A percentile compares a stretch with the other conserved stretches of the same genome.
Evolutionary conservation across 371 early-diverging fungal genomes (phyloP).

Genomic region (Syncephalis plumigaleata): DNA sequence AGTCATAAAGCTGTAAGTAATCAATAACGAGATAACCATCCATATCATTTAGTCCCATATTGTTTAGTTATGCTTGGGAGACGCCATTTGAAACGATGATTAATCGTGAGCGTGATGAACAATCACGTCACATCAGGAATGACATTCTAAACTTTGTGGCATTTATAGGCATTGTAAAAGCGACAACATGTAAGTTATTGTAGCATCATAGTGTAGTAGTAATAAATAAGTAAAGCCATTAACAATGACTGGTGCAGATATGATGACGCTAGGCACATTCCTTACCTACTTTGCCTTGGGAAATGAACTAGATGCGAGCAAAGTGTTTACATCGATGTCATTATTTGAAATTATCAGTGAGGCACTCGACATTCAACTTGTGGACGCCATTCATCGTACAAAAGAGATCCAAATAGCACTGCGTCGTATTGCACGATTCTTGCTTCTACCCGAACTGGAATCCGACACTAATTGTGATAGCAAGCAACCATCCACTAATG

Average conservation of each 20-base stretch:
- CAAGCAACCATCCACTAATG: too few relatives aligned
- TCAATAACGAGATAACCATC: too few relatives aligned
- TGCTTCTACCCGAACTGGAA: slow-evolving; percentile 28
- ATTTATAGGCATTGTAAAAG: too few relatives aligned
- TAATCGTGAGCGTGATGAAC: slow-evolving; percentile 35
- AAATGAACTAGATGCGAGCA: slow-evolving; percentile 11
- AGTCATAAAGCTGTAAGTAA: too few relatives aligned
- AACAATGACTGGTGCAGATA: too few relatives aligned
- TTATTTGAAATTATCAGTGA: slow-evolving; percentile 20
- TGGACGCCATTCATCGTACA: slow-evolving; percentile 22
- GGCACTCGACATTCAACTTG: slow-evolving; percentile 34
- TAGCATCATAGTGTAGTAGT: too few relatives aligned
- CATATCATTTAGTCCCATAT: too few relatives aligned
- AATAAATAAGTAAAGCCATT: too few relatives aligned
- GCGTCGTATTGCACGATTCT: slow-evolving; percentile 23
- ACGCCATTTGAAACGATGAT: slow-evolving; percentile 22
- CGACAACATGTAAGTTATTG: too few relatives aligned
- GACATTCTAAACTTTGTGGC: too few relatives aligned
- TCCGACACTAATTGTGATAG: too few relatives aligned
- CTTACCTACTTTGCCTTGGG: slow-evolving; percentile 14
- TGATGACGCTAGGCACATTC: slow-evolving; percentile 7
- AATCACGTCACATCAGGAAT: slow-evolving; percentile 10
- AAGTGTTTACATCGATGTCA: slow-evolving; percentile 16
- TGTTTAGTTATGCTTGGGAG: slow-evolving; percentile 22
- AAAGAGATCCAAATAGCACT: slow-evolving; percentile 33